Percentiles rank a stretch among this genome's conserved stretches.
These are phyloP conservation scores for Martensiomyces pterosporus DNA, from an alignment of 192 early-diverging fungal genomes.

Conservation along the genomic window DNA sequence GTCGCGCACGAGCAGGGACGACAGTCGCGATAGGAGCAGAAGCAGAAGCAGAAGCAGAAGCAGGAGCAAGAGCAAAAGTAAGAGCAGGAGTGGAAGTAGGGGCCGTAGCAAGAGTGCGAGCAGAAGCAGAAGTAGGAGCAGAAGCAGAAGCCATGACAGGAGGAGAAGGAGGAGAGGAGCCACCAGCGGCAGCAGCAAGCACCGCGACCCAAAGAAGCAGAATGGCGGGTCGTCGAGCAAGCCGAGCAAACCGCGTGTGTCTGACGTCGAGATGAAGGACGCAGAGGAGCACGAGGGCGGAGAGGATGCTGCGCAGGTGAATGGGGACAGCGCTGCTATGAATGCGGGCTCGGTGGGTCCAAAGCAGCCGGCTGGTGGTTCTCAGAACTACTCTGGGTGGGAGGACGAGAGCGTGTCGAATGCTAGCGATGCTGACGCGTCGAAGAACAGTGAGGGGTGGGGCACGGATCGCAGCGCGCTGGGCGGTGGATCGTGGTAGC, in stretches of 20 bases:
- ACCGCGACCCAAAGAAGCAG: background rate
- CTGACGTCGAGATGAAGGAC: conserved; percentile 3
- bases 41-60: no score
- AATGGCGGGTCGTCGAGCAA: conserved; percentile 1
- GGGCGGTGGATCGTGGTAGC: background rate
- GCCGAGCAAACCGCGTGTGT: background rate
- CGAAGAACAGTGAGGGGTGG: background rate
- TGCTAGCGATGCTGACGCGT: background rate
- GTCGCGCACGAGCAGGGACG: conserved; percentile 10
- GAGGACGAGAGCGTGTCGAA: background rate
- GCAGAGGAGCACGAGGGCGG: background rate
- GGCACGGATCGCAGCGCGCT: background rate
- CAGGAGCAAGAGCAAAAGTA: conserved; percentile 7
- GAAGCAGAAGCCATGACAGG: conserved; percentile 8
- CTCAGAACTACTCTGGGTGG: no score
- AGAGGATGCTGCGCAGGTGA: background rate
- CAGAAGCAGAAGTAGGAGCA: conserved; percentile 9
- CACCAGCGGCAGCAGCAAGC: conserved; percentile 11
- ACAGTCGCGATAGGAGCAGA: conserved; percentile 15
- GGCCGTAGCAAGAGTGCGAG: conserved; percentile 6
- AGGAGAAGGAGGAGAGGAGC: conserved; percentile 18
- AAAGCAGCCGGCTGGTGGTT: no score
- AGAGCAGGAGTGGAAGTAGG: conserved; percentile 7
- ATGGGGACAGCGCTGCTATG: background rate
- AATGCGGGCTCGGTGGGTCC: background rate